Evolutionary conservation across 192 early-diverging fungal genomes (phyloP).

Genomic region (Linnemannia elongata): DNA sequence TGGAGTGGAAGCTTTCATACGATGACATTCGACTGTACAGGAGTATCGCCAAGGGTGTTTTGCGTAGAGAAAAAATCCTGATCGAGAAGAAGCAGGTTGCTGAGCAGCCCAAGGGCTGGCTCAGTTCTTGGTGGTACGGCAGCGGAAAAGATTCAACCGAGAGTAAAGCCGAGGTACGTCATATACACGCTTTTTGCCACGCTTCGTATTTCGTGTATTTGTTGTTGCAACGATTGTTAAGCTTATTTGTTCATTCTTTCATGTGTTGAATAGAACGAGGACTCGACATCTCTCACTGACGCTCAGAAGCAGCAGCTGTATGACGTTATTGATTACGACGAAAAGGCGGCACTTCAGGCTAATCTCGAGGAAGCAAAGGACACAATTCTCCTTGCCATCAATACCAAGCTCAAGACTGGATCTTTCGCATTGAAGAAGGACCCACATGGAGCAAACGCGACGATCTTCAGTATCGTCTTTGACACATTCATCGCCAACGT

Average conservation of each 20-base stretch:
- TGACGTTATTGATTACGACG: constrained; percentile 96
- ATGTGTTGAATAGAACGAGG: constrained; percentile 37
- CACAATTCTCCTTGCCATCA: constrained; percentile 71
- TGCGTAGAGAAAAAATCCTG: constrained; percentile 80
- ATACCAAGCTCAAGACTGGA: constrained; percentile 79
- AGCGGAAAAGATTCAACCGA: neutral
- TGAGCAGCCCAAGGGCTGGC: constrained; percentile 63
- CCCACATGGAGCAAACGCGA: constrained; percentile 55
- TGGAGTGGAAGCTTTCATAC: constrained; percentile 86
- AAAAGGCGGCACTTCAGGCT: constrained; percentile 70
- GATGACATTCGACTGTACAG: constrained; percentile 93
- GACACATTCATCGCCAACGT: constrained; percentile 71
- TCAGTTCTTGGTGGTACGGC: constrained; percentile 62
- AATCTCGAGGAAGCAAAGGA: constrained; percentile 75
- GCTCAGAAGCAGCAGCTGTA: constrained; percentile 92
- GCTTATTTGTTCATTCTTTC: neutral
- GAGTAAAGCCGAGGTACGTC: constrained; percentile 12
- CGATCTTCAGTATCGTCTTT: constrained; percentile 73
- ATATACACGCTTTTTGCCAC: neutral
- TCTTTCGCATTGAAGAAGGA: constrained; percentile 83
- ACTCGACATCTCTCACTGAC: constrained; percentile 73
- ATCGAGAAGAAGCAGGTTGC: constrained; percentile 61
- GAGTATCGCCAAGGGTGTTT: constrained; percentile 76
- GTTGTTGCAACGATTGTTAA: neutral
- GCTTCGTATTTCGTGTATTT: neutral